A percentile compares a stretch with the other conserved stretches of the same genome.
Evolutionary conservation across 495 filamentous ascomycete genomes (phyloP).

Genomic region (Penicillium coprophilum): DNA sequence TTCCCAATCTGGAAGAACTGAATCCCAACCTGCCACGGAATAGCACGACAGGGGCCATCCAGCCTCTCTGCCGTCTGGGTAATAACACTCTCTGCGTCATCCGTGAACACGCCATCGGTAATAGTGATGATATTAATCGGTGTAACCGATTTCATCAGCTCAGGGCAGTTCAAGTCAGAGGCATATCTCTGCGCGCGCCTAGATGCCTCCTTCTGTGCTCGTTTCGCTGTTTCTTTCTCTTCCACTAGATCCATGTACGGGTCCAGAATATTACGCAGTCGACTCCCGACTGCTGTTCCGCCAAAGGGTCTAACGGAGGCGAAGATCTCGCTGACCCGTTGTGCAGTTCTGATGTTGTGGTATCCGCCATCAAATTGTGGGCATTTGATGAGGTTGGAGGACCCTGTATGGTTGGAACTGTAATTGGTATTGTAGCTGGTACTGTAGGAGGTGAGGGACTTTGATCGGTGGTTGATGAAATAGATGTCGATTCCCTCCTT

Average conservation of each 20-base stretch:
- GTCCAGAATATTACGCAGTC: constrained; percentile 69
- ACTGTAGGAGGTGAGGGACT: constrained; percentile 17
- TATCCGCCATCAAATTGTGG: constrained; percentile 43
- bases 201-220: constrained; percentile 25
- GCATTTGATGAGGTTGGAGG: not conserved
- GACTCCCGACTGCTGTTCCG: constrained; percentile 72
- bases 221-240: constrained; percentile 42
- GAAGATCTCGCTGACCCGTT: constrained; percentile 66
- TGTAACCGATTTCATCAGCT: constrained; percentile 50
- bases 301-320: constrained; percentile 58
- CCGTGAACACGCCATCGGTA: constrained; percentile 84
- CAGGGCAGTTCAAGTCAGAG: not conserved
- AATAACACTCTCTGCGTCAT: constrained; percentile 76
- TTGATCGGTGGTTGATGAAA: constrained; percentile 72
- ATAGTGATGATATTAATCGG: constrained; percentile 93
- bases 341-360: constrained; percentile 53
- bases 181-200: constrained; percentile 35
- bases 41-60: constrained; percentile 63
- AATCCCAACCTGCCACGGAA: constrained; percentile 85
- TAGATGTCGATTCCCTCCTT: constrained; percentile 89
- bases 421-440: constrained; percentile 18
- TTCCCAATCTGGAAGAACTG: constrained; percentile 97
- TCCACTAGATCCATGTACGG: constrained; percentile 60
- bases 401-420: not conserved
- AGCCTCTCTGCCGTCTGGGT: constrained; percentile 65